These are phyloP conservation scores for Daldinia caldariorum DNA, from an alignment of 495 filamentous ascomycete species.

Conservation along the genomic window DNA sequence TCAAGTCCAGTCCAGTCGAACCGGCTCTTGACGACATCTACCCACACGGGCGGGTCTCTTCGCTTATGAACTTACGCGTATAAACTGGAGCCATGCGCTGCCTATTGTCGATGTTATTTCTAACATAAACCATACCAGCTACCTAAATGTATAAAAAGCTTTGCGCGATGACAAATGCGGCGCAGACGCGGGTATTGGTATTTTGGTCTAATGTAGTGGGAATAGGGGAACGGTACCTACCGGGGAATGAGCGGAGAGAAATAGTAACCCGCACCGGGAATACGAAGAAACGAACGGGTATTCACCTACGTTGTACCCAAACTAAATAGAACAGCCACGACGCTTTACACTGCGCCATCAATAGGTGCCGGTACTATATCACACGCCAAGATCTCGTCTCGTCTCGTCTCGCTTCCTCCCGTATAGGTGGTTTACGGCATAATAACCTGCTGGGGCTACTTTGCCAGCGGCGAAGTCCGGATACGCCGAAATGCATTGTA, in stretches of 20 bases:
- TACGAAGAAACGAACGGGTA: not conserved
- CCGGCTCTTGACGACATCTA: not conserved
- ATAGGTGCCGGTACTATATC: not conserved
- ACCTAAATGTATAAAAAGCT: too few relatives aligned
- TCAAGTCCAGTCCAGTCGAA: not conserved
- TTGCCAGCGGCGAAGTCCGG: not conserved
- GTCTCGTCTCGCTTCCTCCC: too few relatives aligned
- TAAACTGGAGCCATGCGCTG: too few relatives aligned
- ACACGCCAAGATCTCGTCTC: conserved; percentile 1
- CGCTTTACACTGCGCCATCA: not conserved
- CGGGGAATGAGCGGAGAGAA: too few relatives aligned
- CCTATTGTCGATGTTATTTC: too few relatives aligned
- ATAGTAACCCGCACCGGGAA: not conserved
- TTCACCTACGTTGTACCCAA: not conserved
- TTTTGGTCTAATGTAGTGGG: not conserved
- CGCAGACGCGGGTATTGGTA: too few relatives aligned
- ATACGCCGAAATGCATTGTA: not conserved
- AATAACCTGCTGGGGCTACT: not conserved
- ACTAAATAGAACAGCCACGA: not conserved
- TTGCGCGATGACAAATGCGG: too few relatives aligned
- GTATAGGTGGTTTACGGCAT: not conserved
- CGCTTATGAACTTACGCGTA: too few relatives aligned
- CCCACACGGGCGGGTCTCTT: not conserved
- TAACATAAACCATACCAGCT: too few relatives aligned
- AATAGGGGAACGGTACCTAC: not conserved